Conservation (phyloP, 1,284 basidiomycete species). For the Trametes sp. region DNA sequence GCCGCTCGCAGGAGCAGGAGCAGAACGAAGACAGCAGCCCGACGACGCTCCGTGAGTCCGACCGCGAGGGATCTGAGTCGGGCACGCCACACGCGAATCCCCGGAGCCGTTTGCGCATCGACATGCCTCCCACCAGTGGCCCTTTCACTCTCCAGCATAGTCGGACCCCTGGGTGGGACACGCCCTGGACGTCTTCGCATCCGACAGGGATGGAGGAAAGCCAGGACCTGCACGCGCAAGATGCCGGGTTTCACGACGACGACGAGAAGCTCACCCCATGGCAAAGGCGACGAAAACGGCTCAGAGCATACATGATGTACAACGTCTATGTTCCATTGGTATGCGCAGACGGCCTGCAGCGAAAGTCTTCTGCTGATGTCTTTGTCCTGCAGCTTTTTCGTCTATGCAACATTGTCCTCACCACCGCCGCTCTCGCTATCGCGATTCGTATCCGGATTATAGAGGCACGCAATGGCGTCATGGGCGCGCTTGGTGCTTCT, state of each 20-base stretch:
- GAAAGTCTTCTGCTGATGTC: slow-evolving; percentile 25
- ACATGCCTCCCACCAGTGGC: slow-evolving; percentile 49
- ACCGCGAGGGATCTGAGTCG: slow-evolving; percentile 8
- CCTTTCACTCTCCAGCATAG: slow-evolving; percentile 63
- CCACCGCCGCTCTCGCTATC: slow-evolving; percentile 80
- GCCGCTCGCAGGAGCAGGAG: slow-evolving; percentile 42
- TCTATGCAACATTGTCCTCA: slow-evolving; percentile 85
- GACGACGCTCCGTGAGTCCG: slow-evolving; percentile 22
- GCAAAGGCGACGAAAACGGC: slow-evolving; percentile 57
- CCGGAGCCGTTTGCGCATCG: slow-evolving; percentile 44
- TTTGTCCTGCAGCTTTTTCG: slow-evolving; percentile 73
- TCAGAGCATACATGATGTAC: slow-evolving; percentile 70
- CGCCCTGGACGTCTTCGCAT: slow-evolving; percentile 66
- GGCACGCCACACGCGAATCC: slow-evolving; percentile 27
- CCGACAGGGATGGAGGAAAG: slow-evolving; percentile 21
- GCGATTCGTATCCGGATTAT: slow-evolving; percentile 76
- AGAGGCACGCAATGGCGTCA: slow-evolving; percentile 59
- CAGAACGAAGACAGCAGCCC: slow-evolving; percentile 26
- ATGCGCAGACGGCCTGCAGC: slow-evolving; percentile 33
- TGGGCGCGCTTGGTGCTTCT: slow-evolving; percentile 82
- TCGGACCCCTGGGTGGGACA: slow-evolving; percentile 70
- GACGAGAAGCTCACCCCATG: slow-evolving; percentile 48
- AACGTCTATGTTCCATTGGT: slow-evolving; percentile 83
- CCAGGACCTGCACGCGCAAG: slow-evolving; percentile 20
- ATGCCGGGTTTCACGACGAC: slow-evolving; percentile 44